Percentiles rank a stretch among this genome's conserved stretches.
Conservation (phyloP, 2,329 filamentous ascomycete species). For the Arthrobotrys musiformis region DNA sequence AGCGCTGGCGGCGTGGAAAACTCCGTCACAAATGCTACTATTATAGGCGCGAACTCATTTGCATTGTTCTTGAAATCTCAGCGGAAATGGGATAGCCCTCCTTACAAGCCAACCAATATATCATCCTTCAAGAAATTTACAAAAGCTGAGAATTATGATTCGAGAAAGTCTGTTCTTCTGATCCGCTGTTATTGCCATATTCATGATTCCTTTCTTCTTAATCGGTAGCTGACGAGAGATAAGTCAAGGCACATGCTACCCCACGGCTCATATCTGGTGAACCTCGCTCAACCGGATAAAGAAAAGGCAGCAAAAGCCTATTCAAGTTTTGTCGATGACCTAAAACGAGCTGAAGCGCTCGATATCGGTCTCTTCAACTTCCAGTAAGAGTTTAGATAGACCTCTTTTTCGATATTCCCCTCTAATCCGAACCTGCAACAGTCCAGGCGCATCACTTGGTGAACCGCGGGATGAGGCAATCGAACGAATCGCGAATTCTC, state of each 20-base stretch:
- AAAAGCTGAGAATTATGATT: slow-evolving; percentile 76
- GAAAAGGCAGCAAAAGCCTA: slow-evolving; percentile 88
- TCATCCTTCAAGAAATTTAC: slow-evolving; percentile 77
- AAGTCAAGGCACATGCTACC: slow-evolving; percentile 76
- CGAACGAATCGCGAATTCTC: slow-evolving; percentile 78
- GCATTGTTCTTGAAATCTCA: slow-evolving; percentile 96
- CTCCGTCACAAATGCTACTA: slow-evolving; percentile 77
- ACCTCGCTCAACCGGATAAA: slow-evolving; percentile 84
- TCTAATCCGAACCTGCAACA: slow-evolving; percentile 55
- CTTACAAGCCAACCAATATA: slow-evolving; percentile 75
- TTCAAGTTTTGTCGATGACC: slow-evolving; percentile 84
- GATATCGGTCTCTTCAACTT: slow-evolving; percentile 97
- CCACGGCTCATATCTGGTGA: slow-evolving; percentile 96
- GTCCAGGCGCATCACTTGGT: slow-evolving; percentile 81
- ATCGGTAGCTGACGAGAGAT: slow-evolving; percentile 41
- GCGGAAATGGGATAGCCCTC: slow-evolving; percentile 89
- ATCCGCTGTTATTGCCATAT: background rate
- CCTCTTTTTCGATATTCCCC: background rate
- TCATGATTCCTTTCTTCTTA: no score
- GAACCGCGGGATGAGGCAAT: slow-evolving; percentile 76
- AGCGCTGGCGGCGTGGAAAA: slow-evolving; percentile 92
- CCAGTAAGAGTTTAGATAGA: slow-evolving; percentile 67
- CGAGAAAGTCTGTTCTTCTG: slow-evolving; percentile 65
- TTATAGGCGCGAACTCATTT: slow-evolving; percentile 91
- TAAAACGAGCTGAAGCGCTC: slow-evolving; percentile 83